Evolutionary conservation across 768 basidiomycete genomes (phyloP), one percentile per base, ranked within the genome.

Genomic region (Termitomyces sp.): DNA sequence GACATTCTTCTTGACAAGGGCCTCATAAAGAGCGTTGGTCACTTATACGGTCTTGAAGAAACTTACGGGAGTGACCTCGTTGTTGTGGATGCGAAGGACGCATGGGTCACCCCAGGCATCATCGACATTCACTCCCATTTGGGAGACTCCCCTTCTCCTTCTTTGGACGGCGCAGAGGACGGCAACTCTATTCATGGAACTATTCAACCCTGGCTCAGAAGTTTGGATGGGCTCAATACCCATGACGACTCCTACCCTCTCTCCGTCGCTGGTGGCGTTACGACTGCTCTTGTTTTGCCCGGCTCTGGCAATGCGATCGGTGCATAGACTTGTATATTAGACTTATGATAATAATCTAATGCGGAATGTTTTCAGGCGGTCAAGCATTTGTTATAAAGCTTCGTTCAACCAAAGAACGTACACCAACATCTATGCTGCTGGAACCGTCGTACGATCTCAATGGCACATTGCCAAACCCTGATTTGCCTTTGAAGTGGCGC

Each of bases 31-130:
- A 78, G 73, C 18, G 75, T 91, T 32, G 89, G 89, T 0, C 67
- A 76, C 56, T 68, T 88, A 68, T 62, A 71, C 55, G 66, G 67
- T 16, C 48, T 67, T 7, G 57, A 74, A n/a, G 63, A 66, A 4
- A 57, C 56, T 1, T 78, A 77, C 57, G 75, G 75, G 32, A 63
- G 67, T 7, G 70, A 76, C 15, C 67, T 85, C 18, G 77, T 81
- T 12, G 79, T 84, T 33, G 69, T 92, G 15, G 86, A 95, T 63
- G 85, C 83, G 1, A 72, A 83, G 42, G 87, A 86, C 9, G 79
- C 85, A 16, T 94, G 91, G 91, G 80, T 93, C 12, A 91, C 91
- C 0, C 91, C 92, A n/a, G 92, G 84, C 15, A 76, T 88, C 58
- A 77, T 89, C 40, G 86, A 88, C 68, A 72, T 86, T 54, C 89